phyloP scores from a whole-genome alignment of 176 grass and related monocot genomes.

The Oryza glaberrima region DNA sequence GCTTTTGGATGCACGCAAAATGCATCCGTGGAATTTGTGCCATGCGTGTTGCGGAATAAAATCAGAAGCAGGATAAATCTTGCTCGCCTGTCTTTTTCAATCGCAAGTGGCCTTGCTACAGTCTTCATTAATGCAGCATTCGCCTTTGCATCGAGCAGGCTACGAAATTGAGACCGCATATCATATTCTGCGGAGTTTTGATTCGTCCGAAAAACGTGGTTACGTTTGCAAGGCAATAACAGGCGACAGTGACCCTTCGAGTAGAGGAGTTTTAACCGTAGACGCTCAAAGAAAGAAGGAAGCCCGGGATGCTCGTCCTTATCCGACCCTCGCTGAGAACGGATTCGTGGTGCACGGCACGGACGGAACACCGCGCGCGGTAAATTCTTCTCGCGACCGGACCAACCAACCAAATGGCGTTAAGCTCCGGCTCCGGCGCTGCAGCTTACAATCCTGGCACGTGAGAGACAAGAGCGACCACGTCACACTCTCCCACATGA shows the following conservation, averaged over 20 bases:
- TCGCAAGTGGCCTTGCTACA: background rate
- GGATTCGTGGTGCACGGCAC: slow-evolving; percentile 10
- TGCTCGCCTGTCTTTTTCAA: background rate
- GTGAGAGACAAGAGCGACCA: background rate
- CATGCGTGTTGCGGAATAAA: background rate
- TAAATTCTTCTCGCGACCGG: slow-evolving; percentile 23
- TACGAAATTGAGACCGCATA: background rate
- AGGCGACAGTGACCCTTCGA: background rate
- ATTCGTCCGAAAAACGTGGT: background rate
- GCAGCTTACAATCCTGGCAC: background rate
- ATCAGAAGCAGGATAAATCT: background rate
- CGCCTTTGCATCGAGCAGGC: background rate
- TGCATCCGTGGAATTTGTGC: background rate
- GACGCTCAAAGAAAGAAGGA: background rate
- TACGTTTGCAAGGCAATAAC: background rate
- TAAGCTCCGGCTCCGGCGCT: background rate
- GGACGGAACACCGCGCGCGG: background rate
- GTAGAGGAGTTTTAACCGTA: background rate
- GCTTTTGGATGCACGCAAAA: background rate
- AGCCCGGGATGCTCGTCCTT: background rate
- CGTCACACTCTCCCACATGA: too few relatives aligned
- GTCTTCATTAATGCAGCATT: background rate
- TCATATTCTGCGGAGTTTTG: background rate
- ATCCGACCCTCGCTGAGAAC: background rate
- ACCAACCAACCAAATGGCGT: background rate